phyloP scores from a whole-genome alignment of 371 early-diverging fungal species.

The Mucor saturninus region DNA sequence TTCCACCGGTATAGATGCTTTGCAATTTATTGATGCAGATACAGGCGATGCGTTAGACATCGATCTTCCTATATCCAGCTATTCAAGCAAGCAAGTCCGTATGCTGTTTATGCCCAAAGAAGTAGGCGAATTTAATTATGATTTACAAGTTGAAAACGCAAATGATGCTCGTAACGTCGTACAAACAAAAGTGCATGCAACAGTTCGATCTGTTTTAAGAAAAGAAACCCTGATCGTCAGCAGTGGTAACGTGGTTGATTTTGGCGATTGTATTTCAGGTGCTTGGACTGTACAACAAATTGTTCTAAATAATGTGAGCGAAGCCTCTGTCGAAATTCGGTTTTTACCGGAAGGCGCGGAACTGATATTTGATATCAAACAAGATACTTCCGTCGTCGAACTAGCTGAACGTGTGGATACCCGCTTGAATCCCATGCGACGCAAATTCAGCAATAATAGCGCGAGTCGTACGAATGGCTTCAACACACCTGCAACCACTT shows the following conservation, averaged over 20 bases:
- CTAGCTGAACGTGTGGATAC: slow-evolving; percentile 4
- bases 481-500: slow-evolving; percentile 30
- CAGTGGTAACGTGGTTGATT: slow-evolving; percentile 83
- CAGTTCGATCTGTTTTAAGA: slow-evolving; percentile 74
- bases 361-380: slow-evolving; percentile 66
- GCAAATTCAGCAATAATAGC: slow-evolving; percentile 23
- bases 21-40: slow-evolving; percentile 78
- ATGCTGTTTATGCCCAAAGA: slow-evolving; percentile 87
- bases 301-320: slow-evolving; percentile 84
- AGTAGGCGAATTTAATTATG: slow-evolving; percentile 89
- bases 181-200: slow-evolving; percentile 82
- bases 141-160: slow-evolving; percentile 87
- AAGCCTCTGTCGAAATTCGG: slow-evolving; percentile 76
- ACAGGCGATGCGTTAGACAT: slow-evolving; percentile 62
- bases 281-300: slow-evolving; percentile 80
- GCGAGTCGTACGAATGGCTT: slow-evolving; percentile 12
- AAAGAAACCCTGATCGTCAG: slow-evolving; percentile 82
- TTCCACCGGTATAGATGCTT: slow-evolving; percentile 58
- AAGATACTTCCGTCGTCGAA: slow-evolving; percentile 16
- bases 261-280: slow-evolving; percentile 94
- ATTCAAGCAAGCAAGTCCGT: slow-evolving; percentile 74
- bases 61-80: slow-evolving; percentile 68
- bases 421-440: slow-evolving; percentile 8
- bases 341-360: slow-evolving; percentile 83
- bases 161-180: slow-evolving; percentile 87